Conservation (phyloP, 371 early-diverging fungal genomes). For the Mortierella sp. region DNA sequence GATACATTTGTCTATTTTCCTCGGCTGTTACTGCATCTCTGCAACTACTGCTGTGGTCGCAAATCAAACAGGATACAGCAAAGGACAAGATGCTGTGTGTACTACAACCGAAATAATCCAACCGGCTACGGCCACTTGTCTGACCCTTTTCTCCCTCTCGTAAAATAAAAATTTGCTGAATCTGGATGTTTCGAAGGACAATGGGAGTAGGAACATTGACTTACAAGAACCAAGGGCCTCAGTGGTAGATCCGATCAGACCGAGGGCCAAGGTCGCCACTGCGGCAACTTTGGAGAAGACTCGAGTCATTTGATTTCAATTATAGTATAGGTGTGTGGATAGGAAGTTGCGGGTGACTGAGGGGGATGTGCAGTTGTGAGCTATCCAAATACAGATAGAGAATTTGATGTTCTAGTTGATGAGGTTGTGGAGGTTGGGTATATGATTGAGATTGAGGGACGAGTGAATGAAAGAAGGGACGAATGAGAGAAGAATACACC, state of each 20-base stretch:
- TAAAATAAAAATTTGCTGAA: too few relatives aligned
- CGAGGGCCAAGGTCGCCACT: constrained; percentile 36
- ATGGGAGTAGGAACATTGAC: not conserved
- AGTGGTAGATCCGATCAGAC: constrained; percentile 25
- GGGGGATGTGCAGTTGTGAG: too few relatives aligned
- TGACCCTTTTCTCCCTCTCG: too few relatives aligned
- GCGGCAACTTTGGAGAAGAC: constrained; percentile 33
- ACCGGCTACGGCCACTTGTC: not conserved
- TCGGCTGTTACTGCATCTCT: too few relatives aligned
- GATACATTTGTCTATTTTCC: too few relatives aligned
- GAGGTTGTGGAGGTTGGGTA: too few relatives aligned
- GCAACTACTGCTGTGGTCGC: too few relatives aligned
- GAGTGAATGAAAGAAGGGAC: not conserved
- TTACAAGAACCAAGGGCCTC: constrained; percentile 36
- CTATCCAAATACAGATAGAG: not conserved
- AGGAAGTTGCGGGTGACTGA: not conserved
- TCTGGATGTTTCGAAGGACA: too few relatives aligned
- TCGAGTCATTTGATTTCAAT: constrained; percentile 17
- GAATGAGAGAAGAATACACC: constrained; percentile 11
- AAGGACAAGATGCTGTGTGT: too few relatives aligned
- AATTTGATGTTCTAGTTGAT: not conserved
- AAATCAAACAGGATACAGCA: too few relatives aligned
- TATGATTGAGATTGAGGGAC: not conserved
- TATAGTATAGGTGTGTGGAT: not conserved
- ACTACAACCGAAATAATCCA: not conserved